Evolutionary conservation across 805 yeast genomes (phyloP).

Genomic region (Wickerhamiella dianesei): DNA sequence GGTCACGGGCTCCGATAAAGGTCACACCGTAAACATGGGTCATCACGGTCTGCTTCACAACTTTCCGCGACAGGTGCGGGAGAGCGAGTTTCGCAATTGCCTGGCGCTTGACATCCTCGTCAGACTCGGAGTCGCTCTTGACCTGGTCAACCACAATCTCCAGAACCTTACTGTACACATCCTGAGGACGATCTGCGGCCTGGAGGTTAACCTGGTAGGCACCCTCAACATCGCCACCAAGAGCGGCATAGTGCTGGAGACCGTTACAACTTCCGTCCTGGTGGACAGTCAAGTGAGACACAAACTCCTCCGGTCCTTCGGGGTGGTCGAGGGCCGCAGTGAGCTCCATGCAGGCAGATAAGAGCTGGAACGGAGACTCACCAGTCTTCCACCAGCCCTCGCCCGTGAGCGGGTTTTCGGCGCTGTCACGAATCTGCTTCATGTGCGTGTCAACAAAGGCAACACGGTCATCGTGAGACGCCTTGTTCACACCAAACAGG

Average conservation of each 20-base stretch:
- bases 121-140: slow-evolving; percentile 30
- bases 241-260: slow-evolving; percentile 54
- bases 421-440: slow-evolving; percentile 32
- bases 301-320: slow-evolving; percentile 35
- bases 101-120: slow-evolving; percentile 10
- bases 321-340: slow-evolving; percentile 34
- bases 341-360: slow-evolving; percentile 43
- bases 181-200: slow-evolving; percentile 46
- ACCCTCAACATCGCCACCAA: slow-evolving; percentile 57
- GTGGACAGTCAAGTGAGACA: slow-evolving; percentile 44
- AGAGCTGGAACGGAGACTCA: slow-evolving; percentile 51
- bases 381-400: slow-evolving; percentile 43
- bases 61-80: slow-evolving; percentile 64
- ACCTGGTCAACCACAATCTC: slow-evolving; percentile 34
- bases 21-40: slow-evolving; percentile 97
- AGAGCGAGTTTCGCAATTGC: slow-evolving; percentile 31
- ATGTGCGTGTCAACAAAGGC: slow-evolving; percentile 36
- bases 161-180: slow-evolving; percentile 46
- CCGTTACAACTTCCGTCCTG: slow-evolving; percentile 62
- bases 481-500: slow-evolving; percentile 43
- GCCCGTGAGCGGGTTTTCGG: slow-evolving; percentile 35
- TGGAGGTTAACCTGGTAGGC: slow-evolving; percentile 47
- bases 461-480: slow-evolving; percentile 38
- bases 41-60: slow-evolving; percentile 96
- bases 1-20: slow-evolving; percentile 80